Conservation (phyloP, 202 grass and related monocot genomes). For the Schoenoplectus triqueter region DNA sequence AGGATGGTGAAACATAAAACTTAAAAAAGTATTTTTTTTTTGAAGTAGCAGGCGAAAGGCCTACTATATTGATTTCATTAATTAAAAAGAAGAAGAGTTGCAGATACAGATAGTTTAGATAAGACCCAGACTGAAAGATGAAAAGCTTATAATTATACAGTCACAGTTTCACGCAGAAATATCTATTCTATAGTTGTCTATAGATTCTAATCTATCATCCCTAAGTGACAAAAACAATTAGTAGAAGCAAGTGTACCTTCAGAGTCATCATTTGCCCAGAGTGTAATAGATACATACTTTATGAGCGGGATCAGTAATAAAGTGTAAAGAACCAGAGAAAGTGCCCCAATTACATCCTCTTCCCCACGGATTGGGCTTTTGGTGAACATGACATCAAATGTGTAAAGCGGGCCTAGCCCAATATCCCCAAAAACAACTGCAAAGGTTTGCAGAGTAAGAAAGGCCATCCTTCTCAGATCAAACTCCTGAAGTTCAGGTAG, state of each 20-base stretch:
- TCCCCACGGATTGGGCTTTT: slow-evolving; percentile 78
- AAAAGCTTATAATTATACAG: no score
- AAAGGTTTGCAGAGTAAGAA: slow-evolving; percentile 93
- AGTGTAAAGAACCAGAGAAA: slow-evolving; percentile 92
- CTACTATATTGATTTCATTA: no score
- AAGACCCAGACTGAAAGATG: no score
- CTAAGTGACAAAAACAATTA: background rate
- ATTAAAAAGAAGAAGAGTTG: no score
- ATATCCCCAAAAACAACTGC: slow-evolving; percentile 98
- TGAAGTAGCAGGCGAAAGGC: no score
- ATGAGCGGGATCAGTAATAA: slow-evolving; percentile 79
- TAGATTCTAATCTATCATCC: no score
- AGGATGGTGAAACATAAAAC: background rate
- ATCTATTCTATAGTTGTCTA: no score
- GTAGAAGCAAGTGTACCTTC: slow-evolving; percentile 69
- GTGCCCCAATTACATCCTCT: slow-evolving; percentile 90
- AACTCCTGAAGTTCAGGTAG: slow-evolving; percentile 47
- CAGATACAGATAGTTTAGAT: no score
- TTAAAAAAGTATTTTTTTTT: background rate
- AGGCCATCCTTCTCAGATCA: slow-evolving; percentile 73
- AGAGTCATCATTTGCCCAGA: slow-evolving; percentile 90
- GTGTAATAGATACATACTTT: slow-evolving; percentile 87
- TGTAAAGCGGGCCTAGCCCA: slow-evolving; percentile 90
- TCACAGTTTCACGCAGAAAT: no score
- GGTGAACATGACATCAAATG: slow-evolving; percentile 96